Percentiles rank a stretch among this genome's conserved stretches.
Conservation (phyloP, 805 yeast species). For the Spathaspora arborariae region DNA sequence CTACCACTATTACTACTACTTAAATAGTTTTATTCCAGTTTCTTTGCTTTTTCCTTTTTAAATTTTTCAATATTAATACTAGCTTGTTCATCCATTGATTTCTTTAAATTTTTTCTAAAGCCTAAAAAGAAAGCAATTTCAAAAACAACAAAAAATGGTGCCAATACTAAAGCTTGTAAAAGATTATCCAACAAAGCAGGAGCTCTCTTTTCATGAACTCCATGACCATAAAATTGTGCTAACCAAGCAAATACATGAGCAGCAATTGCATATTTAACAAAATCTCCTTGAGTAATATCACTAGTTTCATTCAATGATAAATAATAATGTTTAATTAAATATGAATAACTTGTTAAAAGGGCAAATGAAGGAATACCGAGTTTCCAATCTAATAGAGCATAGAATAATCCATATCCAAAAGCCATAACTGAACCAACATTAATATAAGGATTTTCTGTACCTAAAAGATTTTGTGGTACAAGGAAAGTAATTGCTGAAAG, state of each 20-base stretch:
- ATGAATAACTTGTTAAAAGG: slow-evolving; percentile 20
- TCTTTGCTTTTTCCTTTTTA: slow-evolving; percentile 9
- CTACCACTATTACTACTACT: not conserved
- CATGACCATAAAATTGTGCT: slow-evolving; percentile 87
- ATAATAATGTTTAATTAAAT: slow-evolving; percentile 19
- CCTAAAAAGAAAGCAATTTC: slow-evolving; percentile 76
- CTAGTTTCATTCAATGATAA: slow-evolving; percentile 8
- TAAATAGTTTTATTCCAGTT: slow-evolving; percentile 1
- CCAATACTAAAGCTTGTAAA: slow-evolving; percentile 80
- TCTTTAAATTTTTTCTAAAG: slow-evolving; percentile 47
- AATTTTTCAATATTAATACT: slow-evolving; percentile 35
- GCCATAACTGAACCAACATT: slow-evolving; percentile 49
- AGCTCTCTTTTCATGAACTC: slow-evolving; percentile 69
- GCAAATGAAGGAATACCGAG: slow-evolving; percentile 31
- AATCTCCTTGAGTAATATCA: slow-evolving; percentile 6
- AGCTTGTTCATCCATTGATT: slow-evolving; percentile 46
- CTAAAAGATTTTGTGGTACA: slow-evolving; percentile 19
- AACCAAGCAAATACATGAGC: slow-evolving; percentile 65
- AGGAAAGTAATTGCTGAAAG: slow-evolving; percentile 46
- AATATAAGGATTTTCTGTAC: slow-evolving; percentile 19
- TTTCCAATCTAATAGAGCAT: slow-evolving; percentile 51
- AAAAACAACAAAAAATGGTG: slow-evolving; percentile 84
- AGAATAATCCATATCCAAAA: slow-evolving; percentile 52
- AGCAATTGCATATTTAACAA: slow-evolving; percentile 25
- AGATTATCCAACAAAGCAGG: slow-evolving; percentile 87